Conservation (phyloP, 805 yeast genomes). For the Nakazawaea populi region DNA sequence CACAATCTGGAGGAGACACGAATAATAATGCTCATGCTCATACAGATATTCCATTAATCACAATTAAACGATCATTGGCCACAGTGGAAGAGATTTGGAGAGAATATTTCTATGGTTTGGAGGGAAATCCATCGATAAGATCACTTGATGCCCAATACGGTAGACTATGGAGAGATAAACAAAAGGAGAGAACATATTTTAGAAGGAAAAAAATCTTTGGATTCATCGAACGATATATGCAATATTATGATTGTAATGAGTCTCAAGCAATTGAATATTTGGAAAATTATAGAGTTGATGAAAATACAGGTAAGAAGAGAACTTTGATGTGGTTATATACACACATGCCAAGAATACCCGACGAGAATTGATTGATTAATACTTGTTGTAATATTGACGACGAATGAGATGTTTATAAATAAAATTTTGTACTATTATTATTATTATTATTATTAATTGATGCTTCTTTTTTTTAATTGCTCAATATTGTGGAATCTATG, state of each 20-base stretch:
- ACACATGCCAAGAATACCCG: conserved; percentile 19
- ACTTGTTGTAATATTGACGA: neutral
- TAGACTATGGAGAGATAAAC: conserved; percentile 33
- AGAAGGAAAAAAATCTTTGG: conserved; percentile 27
- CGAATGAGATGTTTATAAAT: neutral
- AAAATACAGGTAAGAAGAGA: conserved; percentile 21
- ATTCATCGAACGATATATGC: conserved; percentile 18
- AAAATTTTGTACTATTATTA: neutral
- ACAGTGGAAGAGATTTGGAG: conserved; percentile 28
- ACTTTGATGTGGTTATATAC: conserved; percentile 26
- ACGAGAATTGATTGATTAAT: neutral
- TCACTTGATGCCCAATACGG: conserved; percentile 25
- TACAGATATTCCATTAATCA: neutral
- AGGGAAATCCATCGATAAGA: conserved; percentile 30
- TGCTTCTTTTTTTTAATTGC: no score
- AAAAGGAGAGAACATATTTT: conserved; percentile 30
- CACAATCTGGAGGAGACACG: neutral
- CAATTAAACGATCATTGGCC: conserved; percentile 19
- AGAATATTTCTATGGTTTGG: conserved; percentile 31
- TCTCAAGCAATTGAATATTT: conserved; percentile 26
- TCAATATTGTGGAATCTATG: no score
- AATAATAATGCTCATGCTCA: neutral
- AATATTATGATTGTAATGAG: conserved; percentile 17
- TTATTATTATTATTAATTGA: no score
- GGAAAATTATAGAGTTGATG: conserved; percentile 25